Evolutionary conservation across 1,284 basidiomycete species (phyloP).

Genomic region (Cerrena zonata): DNA sequence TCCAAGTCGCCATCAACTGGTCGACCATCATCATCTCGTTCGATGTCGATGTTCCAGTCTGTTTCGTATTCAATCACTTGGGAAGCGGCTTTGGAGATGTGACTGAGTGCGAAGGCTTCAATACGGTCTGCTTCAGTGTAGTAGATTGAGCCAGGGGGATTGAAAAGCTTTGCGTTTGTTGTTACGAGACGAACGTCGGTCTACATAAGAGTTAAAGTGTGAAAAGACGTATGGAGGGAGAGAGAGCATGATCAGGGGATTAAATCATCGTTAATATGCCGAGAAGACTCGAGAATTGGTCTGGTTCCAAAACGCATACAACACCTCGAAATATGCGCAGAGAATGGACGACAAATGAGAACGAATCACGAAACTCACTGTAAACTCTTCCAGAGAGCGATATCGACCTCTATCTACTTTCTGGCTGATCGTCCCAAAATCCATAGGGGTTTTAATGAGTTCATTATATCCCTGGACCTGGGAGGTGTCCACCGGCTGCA

Average conservation of each 20-base stretch:
- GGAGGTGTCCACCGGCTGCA: constrained; percentile 60
- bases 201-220: constrained; percentile 37
- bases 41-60: constrained; percentile 78
- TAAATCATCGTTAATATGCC: no score
- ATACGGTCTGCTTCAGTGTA: constrained; percentile 65
- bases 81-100: constrained; percentile 60
- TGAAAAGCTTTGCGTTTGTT: constrained; percentile 67
- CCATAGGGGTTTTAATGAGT: constrained; percentile 72
- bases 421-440: constrained; percentile 70
- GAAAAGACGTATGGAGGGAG: no score
- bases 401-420: constrained; percentile 65
- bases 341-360: no score
- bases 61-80: constrained; percentile 75
- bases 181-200: constrained; percentile 68
- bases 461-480: constrained; percentile 69
- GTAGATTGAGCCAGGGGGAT: constrained; percentile 66
- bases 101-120: constrained; percentile 63
- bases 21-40: constrained; percentile 58
- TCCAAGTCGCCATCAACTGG: constrained; percentile 41
- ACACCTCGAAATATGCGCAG: no score
- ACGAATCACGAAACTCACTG: constrained; percentile 40
- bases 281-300: no score
- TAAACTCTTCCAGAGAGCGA: constrained; percentile 70
- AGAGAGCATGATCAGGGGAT: no score
- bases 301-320: no score